A percentile compares a stretch with the other conserved stretches of the same genome.
Conservation (phyloP, 2,329 filamentous ascomycete genomes). For the Stagonosporopsis chrysanthemi region DNA sequence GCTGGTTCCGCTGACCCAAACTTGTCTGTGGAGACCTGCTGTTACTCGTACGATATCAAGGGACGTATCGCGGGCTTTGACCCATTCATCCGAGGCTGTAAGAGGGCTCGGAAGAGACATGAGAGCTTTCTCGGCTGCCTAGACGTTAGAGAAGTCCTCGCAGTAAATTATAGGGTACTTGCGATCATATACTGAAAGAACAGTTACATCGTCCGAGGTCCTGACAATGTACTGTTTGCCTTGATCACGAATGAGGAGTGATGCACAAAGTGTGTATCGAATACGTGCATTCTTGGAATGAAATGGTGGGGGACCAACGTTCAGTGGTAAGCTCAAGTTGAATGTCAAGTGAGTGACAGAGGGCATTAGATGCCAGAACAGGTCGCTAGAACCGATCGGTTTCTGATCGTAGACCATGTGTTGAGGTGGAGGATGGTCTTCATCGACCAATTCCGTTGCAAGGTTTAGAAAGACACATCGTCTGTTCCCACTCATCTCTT, state of each 20-base stretch:
- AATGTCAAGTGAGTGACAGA: conserved; percentile 59
- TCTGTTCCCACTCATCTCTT: conserved; percentile 58
- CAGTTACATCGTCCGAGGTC: conserved; percentile 58
- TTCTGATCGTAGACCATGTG: conserved; percentile 58
- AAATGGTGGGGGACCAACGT: conserved; percentile 63
- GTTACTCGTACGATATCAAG: conserved; percentile 58
- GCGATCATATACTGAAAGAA: conserved; percentile 64
- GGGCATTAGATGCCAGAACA: conserved; percentile 59
- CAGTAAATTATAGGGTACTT: conserved; percentile 25
- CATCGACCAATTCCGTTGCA: conserved; percentile 60
- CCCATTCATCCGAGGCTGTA: conserved; percentile 58
- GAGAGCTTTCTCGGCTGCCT: conserved; percentile 60
- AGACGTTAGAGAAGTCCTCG: conserved; percentile 15
- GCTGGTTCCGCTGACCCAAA: conserved; percentile 64
- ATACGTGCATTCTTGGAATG: conserved; percentile 61
- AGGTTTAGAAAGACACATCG: conserved; percentile 60
- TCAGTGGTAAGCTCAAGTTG: conserved; percentile 60
- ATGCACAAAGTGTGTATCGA: conserved; percentile 58
- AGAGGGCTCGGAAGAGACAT: conserved; percentile 61
- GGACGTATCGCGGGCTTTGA: conserved; percentile 49
- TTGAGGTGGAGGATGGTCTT: conserved; percentile 58
- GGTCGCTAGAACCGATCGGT: conserved; percentile 47
- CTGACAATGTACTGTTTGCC: conserved; percentile 60
- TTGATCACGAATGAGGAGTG: conserved; percentile 57
- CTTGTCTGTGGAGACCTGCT: conserved; percentile 64